Conservation (phyloP, 371 early-diverging fungal species). For the Blastocladiella emersonii region DNA sequence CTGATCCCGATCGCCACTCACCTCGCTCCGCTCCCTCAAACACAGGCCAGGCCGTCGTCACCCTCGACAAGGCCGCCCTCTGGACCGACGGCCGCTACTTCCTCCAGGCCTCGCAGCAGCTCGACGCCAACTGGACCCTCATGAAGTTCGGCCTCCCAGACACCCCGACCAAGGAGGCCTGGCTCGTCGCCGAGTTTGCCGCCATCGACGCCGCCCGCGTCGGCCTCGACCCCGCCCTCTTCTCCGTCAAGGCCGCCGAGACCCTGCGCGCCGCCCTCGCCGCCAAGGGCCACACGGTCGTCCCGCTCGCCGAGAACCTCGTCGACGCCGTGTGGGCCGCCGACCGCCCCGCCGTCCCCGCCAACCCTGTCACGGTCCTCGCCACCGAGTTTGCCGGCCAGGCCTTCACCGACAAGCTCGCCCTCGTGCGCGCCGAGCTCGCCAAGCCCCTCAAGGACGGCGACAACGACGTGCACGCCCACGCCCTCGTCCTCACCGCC, state of each 20-base stretch:
- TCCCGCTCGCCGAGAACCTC: conserved; percentile 30
- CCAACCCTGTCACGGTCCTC: conserved; percentile 45
- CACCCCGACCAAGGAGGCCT: conserved; percentile 79
- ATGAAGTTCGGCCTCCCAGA: conserved; percentile 83
- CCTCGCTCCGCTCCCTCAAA: conserved; percentile 2
- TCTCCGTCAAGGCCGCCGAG: conserved; percentile 42
- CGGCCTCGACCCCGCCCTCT: conserved; percentile 72
- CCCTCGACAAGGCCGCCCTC: conserved; percentile 51
- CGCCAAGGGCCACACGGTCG: conserved; percentile 15
- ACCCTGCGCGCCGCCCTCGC: conserved; percentile 16
- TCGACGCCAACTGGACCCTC: conserved; percentile 80
- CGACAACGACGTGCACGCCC: conserved; percentile 29
- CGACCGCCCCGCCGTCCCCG: conserved; percentile 49
- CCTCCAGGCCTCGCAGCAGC: conserved; percentile 87
- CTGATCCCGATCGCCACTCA: no score
- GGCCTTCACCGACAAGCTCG: conserved; percentile 1
- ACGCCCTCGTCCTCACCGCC: conserved; percentile 66
- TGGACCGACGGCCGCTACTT: conserved; percentile 99
- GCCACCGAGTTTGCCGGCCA: conserved; percentile 57
- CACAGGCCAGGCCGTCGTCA: conserved; percentile 58
- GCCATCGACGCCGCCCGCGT: conserved; percentile 52
- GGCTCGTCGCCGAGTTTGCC: conserved; percentile 37
- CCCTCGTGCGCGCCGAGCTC: conserved; percentile 15
- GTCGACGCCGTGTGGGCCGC: conserved; percentile 70
- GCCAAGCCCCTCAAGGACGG: conserved; percentile 26